A percentile compares a stretch with the other conserved stretches of the same genome.
Evolutionary conservation across 768 basidiomycete genomes (phyloP).

Genomic region (Boletellus emodensis): DNA sequence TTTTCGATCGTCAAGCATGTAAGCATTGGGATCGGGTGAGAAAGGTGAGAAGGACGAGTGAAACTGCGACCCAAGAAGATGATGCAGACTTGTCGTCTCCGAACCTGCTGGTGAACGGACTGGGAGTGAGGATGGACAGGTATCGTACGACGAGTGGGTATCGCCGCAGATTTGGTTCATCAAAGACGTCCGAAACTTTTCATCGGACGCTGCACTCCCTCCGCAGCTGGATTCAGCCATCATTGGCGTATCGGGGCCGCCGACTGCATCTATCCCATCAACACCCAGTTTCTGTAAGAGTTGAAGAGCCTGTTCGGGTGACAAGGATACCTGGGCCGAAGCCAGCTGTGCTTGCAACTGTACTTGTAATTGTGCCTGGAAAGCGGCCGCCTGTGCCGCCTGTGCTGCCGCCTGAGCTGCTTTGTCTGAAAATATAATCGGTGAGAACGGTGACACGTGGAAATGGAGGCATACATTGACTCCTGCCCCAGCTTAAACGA

Average conservation of each 20-base stretch:
- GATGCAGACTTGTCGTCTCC: slow-evolving; percentile 16
- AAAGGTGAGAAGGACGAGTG: slow-evolving; percentile 62
- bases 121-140: slow-evolving; percentile 16
- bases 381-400: slow-evolving; percentile 69
- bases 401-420: slow-evolving; percentile 89
- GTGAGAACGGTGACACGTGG: neutral
- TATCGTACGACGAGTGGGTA: slow-evolving; percentile 19
- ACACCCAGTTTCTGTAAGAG: slow-evolving; percentile 54
- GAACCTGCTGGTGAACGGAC: slow-evolving; percentile 11
- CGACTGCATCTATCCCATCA: slow-evolving; percentile 35
- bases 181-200: slow-evolving; percentile 21
- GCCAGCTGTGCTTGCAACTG: slow-evolving; percentile 33
- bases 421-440: slow-evolving; percentile 54
- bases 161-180: slow-evolving; percentile 20
- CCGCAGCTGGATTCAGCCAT: slow-evolving; percentile 8
- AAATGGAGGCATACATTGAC: slow-evolving; percentile 59
- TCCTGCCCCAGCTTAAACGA: slow-evolving; percentile 88
- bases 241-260: slow-evolving; percentile 9
- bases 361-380: slow-evolving; percentile 45
- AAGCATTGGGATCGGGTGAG: slow-evolving; percentile 67
- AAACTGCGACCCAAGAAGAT: slow-evolving; percentile 18
- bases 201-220: slow-evolving; percentile 20
- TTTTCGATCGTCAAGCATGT: slow-evolving; percentile 33
- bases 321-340: slow-evolving; percentile 33
- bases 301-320: slow-evolving; percentile 60